Evolutionary conservation across 208 protist species (phyloP).

Genomic region (Trichomonas tenax): DNA sequence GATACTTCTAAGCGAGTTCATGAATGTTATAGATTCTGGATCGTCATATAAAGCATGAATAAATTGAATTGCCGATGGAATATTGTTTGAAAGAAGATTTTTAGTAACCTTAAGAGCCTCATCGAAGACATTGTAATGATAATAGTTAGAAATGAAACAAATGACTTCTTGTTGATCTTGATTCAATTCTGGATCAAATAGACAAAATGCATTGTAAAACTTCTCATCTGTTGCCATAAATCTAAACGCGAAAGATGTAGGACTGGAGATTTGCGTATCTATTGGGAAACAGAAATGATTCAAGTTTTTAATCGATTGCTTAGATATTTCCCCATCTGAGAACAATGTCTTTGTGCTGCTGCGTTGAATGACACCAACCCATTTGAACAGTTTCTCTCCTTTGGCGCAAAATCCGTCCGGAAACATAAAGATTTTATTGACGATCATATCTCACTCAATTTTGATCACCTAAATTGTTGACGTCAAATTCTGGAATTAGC

Average conservation of each 20-base stretch:
- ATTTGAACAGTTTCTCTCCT: background rate
- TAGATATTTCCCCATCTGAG: background rate
- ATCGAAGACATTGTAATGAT: background rate
- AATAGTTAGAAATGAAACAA: background rate
- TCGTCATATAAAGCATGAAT: background rate
- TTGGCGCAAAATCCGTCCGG: background rate
- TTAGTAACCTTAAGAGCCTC: background rate
- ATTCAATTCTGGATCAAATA: background rate
- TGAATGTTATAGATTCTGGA: background rate
- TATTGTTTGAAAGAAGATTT: background rate
- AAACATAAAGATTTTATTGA: background rate
- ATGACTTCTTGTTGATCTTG: background rate
- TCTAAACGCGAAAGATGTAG: background rate
- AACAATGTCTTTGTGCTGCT: background rate
- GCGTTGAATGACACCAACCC: background rate
- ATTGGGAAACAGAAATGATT: constrained; percentile 5
- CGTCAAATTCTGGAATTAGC: too few species aligned
- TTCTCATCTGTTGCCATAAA: background rate
- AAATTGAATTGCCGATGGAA: background rate
- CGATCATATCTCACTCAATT: background rate
- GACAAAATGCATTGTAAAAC: constrained; percentile 17
- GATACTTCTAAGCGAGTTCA: background rate
- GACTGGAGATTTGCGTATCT: background rate
- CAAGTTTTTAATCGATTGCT: background rate
- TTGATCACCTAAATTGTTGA: too few species aligned